Conservation (phyloP, 192 early-diverging fungal species). For the Coemansia sp. region DNA sequence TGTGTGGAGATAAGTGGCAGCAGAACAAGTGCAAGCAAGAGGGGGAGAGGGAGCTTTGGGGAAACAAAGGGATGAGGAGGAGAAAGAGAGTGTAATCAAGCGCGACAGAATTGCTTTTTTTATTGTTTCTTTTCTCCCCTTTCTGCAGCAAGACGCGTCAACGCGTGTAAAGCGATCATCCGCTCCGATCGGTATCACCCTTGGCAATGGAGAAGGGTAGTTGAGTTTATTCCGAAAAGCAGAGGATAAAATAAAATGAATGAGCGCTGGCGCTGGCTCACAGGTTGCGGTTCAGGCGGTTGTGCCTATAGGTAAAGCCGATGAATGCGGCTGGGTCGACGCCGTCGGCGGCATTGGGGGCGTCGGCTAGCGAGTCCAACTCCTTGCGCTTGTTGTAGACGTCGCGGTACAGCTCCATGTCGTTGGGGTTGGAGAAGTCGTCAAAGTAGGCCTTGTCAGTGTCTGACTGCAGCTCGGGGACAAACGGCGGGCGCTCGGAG, state of each 20-base stretch:
- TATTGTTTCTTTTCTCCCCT: too few species aligned
- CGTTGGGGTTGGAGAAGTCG: conserved; percentile 67
- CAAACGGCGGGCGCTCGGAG: conserved; percentile 71
- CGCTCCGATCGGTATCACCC: too few species aligned
- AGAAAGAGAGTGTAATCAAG: not conserved
- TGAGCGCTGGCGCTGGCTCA: not conserved
- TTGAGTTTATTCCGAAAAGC: too few species aligned
- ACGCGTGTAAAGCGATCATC: too few species aligned
- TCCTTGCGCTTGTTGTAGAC: conserved; percentile 61
- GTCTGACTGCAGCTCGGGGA: conserved; percentile 70
- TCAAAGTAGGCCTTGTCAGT: conserved; percentile 88
- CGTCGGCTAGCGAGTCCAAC: conserved; percentile 43
- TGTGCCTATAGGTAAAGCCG: conserved; percentile 77
- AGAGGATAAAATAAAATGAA: too few species aligned
- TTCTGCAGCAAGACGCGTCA: too few species aligned
- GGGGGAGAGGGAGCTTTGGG: not conserved
- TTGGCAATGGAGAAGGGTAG: too few species aligned
- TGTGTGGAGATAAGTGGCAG: not conserved
- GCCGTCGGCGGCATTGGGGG: conserved; percentile 42
- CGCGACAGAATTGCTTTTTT: too few species aligned
- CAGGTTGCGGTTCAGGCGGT: conserved; percentile 44
- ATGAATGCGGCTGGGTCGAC: conserved; percentile 83
- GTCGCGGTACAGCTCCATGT: conserved; percentile 64
- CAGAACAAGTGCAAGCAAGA: not conserved
- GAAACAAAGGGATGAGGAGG: not conserved